Evolutionary conservation across 164 flowering plant genomes (phyloP).

Genomic region (Vitis riparia): DNA sequence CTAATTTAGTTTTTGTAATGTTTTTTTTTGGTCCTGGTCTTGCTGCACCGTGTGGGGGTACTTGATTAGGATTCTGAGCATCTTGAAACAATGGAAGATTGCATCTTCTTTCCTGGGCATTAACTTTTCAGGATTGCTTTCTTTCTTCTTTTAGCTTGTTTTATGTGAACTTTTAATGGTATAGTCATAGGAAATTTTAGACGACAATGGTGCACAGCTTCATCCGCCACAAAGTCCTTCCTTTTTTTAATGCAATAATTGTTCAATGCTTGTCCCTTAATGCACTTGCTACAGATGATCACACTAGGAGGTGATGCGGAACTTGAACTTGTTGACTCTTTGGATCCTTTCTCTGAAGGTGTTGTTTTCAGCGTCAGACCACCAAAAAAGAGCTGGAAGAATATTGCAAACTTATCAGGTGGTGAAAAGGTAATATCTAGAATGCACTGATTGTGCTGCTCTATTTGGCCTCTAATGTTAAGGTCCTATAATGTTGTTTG

Average conservation of each 20-base stretch:
- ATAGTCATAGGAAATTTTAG: too few relatives aligned
- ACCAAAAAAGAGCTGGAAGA: slow-evolving; percentile 99
- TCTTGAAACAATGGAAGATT: too few relatives aligned
- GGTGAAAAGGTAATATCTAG: slow-evolving; percentile 83
- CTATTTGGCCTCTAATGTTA: neutral
- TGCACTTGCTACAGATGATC: slow-evolving; percentile 73
- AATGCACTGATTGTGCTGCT: neutral
- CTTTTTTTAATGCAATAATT: neutral
- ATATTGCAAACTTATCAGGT: slow-evolving; percentile 94
- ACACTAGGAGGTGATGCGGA: slow-evolving; percentile 99
- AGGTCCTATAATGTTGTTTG: neutral
- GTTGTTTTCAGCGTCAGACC: slow-evolving; percentile 99
- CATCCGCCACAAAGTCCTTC: neutral
- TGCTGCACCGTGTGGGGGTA: too few relatives aligned
- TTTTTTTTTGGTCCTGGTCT: too few relatives aligned
- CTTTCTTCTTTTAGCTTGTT: too few relatives aligned
- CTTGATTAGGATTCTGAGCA: too few relatives aligned
- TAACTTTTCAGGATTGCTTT: too few relatives aligned
- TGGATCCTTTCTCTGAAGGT: slow-evolving; percentile 99
- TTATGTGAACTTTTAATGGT: too few relatives aligned
- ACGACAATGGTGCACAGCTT: too few relatives aligned
- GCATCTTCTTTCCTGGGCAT: too few relatives aligned
- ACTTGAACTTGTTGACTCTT: slow-evolving; percentile 92
- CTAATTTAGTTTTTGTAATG: too few relatives aligned
- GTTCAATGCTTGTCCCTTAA: neutral